Evolutionary conservation across 495 filamentous ascomycete genomes (phyloP), one percentile per base, ranked within the genome.

Genomic region (Penicillium turbatum): DNA sequence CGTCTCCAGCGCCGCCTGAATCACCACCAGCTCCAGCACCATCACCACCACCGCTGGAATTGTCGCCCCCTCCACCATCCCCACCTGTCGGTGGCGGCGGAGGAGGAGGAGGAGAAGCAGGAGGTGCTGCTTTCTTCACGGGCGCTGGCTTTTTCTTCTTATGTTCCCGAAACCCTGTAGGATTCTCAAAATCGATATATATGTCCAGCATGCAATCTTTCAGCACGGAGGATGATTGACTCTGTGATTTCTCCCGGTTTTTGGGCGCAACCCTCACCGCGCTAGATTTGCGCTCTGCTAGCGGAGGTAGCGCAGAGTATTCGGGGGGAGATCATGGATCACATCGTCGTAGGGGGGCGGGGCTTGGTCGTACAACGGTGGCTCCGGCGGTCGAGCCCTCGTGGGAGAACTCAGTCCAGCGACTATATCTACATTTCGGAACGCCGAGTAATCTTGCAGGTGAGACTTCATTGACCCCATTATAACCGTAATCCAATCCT

Each of bases 121-220:
- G 56, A 38, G 63, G 44, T 10, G 60, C 44, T 5, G 56, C 55
- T 27, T 74, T 70, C 32, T 75, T 72, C 73, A n/a, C 2, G 34
- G 41, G 52, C 27, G 41, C 52, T 1, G 71, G 68, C n/a, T 72
- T 75, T 16, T 74, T 76, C 66, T 71, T 67, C 21, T 65, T 72
- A 38, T 72, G 75, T 55, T 80, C 80, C 0, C 78, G 76, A 17
- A 77, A 65, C n/a, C 68, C 75, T 32, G 71, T 64, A 7, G 70
- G 60, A 29, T 75, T 78, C 50, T 82, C 81, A 40, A 83, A 77
- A 62, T 82, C 78, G 36, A 80, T 74, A 19, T 72, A 67, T 9
- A 59, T 13, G 42, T 64, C 53, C 17, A 26, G 77, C 61, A 19
- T 65, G 52, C 12, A 51, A 58, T 51, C 70, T 57, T 55, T 73